phyloP scores from a whole-genome alignment of 2,329 filamentous ascomycete species.

The Periconia macrospinosa region DNA sequence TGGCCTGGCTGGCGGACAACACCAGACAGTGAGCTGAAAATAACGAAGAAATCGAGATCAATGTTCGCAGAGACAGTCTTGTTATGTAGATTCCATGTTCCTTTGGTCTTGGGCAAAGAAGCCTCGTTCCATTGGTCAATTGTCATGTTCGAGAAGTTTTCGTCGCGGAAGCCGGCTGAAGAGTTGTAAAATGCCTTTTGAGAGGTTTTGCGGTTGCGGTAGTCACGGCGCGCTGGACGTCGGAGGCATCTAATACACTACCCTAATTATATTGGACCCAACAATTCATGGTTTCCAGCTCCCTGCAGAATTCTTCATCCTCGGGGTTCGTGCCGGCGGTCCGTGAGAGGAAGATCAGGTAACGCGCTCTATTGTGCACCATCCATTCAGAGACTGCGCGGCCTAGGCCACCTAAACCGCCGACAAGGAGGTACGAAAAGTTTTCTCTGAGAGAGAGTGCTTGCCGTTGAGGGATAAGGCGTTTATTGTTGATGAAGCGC shows the following conservation, averaged over 20 bases:
- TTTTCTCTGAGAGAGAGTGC: not conserved
- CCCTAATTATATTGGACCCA: constrained; percentile 8
- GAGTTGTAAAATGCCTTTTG: constrained; percentile 17
- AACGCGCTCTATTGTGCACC: constrained; percentile 17
- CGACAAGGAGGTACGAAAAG: constrained; percentile 22
- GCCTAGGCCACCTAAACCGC: constrained; percentile 28
- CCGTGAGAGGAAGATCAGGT: constrained; percentile 19
- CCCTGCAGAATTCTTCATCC: constrained; percentile 4
- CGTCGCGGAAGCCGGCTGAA: constrained; percentile 16
- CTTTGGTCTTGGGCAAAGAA: constrained; percentile 17
- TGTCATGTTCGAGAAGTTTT: constrained; percentile 13
- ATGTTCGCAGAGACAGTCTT: not conserved
- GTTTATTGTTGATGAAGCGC: constrained; percentile 68
- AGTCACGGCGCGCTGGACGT: constrained; percentile 6
- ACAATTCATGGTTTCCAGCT: constrained; percentile 13
- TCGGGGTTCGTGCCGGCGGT: constrained; percentile 2
- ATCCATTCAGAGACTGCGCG: constrained; percentile 17
- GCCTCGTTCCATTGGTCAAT: constrained; percentile 11
- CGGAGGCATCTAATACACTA: constrained; percentile 1
- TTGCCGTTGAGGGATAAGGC: not conserved
- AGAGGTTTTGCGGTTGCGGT: not conserved
- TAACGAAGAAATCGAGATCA: constrained; percentile 30
- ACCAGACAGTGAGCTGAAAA: constrained; percentile 29
- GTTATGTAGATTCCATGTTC: constrained; percentile 29
- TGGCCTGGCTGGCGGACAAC: constrained; percentile 41